Evolutionary conservation across 1,284 basidiomycete species (phyloP).

Genomic region (Tetrapyrgos nigripes): DNA sequence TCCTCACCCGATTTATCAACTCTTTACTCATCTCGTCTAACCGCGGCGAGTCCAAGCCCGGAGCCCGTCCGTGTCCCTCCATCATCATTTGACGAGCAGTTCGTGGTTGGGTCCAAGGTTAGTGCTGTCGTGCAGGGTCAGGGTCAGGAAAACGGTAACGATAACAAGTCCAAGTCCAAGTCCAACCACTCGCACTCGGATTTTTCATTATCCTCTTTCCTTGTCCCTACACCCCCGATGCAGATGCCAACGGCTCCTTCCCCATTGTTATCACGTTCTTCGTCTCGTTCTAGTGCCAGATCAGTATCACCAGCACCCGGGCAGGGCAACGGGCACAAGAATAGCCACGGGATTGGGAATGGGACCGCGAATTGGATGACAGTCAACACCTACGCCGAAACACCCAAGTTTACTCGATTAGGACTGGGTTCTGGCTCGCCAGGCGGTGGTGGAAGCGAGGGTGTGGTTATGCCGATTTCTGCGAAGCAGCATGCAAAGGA

Average conservation of each 20-base stretch:
- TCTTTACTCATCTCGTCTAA: not conserved
- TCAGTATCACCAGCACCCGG: not conserved
- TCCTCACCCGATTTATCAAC: not conserved
- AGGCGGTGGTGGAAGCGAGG: no score
- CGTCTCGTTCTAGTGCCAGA: no score
- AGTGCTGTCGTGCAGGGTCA: no score
- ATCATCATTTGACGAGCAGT: not conserved
- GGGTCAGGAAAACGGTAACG: no score
- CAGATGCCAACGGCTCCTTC: no score
- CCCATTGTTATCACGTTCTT: no score
- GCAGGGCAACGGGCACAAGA: not conserved
- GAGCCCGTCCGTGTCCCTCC: not conserved
- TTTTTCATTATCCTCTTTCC: no score
- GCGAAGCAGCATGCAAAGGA: not conserved
- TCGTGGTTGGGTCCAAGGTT: no score
- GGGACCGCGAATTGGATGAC: not conserved
- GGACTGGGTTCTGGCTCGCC: not conserved
- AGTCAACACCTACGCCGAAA: not conserved
- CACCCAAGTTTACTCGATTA: not conserved
- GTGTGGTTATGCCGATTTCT: constrained; percentile 2
- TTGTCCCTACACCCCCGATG: no score
- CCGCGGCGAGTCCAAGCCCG: not conserved
- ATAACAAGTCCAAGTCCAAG: no score
- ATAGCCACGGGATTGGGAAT: not conserved
- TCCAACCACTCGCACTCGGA: no score